Conservation (phyloP, 441 rosid species). For the Pelargonium citronellum region DNA sequence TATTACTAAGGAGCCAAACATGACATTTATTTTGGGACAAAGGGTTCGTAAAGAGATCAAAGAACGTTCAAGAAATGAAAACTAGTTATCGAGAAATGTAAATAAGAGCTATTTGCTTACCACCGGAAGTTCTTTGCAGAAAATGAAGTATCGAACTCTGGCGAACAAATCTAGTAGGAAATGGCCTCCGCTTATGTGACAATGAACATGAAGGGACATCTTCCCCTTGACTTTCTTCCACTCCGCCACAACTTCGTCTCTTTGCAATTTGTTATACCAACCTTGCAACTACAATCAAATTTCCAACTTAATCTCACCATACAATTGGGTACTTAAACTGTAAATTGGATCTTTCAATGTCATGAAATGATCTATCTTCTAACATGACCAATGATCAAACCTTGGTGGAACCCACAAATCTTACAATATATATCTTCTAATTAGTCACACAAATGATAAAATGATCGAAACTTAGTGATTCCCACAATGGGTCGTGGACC, state of each 20-base stretch:
- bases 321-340: neutral
- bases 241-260: constrained; percentile 93
- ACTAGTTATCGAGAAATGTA: neutral
- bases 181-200: constrained; percentile 96
- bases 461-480: no score
- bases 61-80: neutral
- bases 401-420: no score
- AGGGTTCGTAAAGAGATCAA: neutral
- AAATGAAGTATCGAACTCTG: constrained; percentile 74
- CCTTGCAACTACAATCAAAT: constrained; percentile 72
- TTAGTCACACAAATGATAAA: no score
- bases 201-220: constrained; percentile 93
- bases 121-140: constrained; percentile 89
- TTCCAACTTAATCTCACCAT: neutral
- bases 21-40: neutral
- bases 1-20: neutral
- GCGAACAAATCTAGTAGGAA: constrained; percentile 64
- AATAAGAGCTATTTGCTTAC: constrained; percentile 28
- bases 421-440: no score
- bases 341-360: no score
- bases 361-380: no score
- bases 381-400: no score
- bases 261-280: constrained; percentile 72
- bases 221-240: constrained; percentile 87
- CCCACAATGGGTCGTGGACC: no score